These are phyloP conservation scores for Paramyrothecium roridum DNA, from an alignment of 2,329 filamentous ascomycete genomes.

Conservation along the genomic window DNA sequence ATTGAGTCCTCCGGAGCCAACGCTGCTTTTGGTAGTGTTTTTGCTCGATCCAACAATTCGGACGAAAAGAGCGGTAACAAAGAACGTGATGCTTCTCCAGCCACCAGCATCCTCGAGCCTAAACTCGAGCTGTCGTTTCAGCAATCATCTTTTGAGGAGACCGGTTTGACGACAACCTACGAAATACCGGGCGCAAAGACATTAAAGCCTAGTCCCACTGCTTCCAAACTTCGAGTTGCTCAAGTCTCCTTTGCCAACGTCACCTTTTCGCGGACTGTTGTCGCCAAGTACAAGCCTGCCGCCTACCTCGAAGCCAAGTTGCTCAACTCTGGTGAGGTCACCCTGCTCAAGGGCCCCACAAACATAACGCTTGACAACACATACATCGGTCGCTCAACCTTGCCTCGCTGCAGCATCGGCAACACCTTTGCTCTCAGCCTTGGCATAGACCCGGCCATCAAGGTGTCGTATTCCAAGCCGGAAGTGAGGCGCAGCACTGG, in stretches of 20 bases:
- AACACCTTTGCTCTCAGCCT: constrained; percentile 49
- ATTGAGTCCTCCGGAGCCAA: no score
- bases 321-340: constrained; percentile 48
- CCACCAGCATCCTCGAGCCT: neutral
- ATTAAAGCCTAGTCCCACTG: constrained; percentile 41
- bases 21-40: neutral
- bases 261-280: constrained; percentile 48
- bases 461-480: constrained; percentile 50
- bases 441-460: constrained; percentile 53
- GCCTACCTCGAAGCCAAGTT: constrained; percentile 55
- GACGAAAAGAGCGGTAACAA: neutral
- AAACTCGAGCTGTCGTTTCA: neutral
- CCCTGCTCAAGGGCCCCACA: constrained; percentile 47
- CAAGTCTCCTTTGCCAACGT: constrained; percentile 44
- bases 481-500: constrained; percentile 45
- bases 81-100: constrained; percentile 1
- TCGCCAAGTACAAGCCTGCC: constrained; percentile 53
- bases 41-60: neutral
- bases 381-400: constrained; percentile 50
- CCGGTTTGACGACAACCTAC: constrained; percentile 54
- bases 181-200: constrained; percentile 53
- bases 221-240: constrained; percentile 52
- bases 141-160: constrained; percentile 50
- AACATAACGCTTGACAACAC: constrained; percentile 55
- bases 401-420: constrained; percentile 51